Conservation (phyloP, 805 yeast species). For the Lipomyces lipofer region DNA sequence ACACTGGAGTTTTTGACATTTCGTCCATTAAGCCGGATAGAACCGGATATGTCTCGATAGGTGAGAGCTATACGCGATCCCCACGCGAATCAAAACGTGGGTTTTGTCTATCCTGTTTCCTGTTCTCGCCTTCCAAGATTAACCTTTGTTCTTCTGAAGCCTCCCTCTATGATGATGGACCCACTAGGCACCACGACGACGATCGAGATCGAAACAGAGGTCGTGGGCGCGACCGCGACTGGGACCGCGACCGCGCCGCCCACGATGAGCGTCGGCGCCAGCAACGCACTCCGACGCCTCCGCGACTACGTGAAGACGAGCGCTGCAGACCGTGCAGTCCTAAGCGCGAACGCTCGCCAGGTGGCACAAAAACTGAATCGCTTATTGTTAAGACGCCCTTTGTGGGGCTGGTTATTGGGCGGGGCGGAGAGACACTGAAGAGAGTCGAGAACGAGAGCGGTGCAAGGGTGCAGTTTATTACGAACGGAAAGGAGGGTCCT, state of each 20-base stretch:
- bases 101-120: too few relatives aligned
- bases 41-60: background rate
- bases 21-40: slow-evolving; percentile 1
- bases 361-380: slow-evolving; percentile 25
- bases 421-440: slow-evolving; percentile 34
- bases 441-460: slow-evolving; percentile 29
- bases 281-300: slow-evolving; percentile 22
- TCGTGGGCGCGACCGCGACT: slow-evolving; percentile 18
- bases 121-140: too few relatives aligned
- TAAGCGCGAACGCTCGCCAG: slow-evolving; percentile 25
- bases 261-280: slow-evolving; percentile 9
- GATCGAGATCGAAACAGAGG: slow-evolving; percentile 10
- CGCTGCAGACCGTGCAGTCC: slow-evolving; percentile 25
- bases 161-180: too few relatives aligned
- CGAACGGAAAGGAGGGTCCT: slow-evolving; percentile 32
- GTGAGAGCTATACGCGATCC: too few relatives aligned
- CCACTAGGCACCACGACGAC: slow-evolving; percentile 9
- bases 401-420: slow-evolving; percentile 34
- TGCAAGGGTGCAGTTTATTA: slow-evolving; percentile 33
- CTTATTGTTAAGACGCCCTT: slow-evolving; percentile 28
- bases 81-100: too few relatives aligned
- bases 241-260: slow-evolving; percentile 9
- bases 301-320: slow-evolving; percentile 21
- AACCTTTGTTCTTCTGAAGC: too few relatives aligned
- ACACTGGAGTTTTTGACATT: slow-evolving; percentile 18